Evolutionary conservation across 768 basidiomycete species (phyloP), one percentile per base, ranked within the genome.

Genomic region (Cystofilobasidium capitatum): DNA sequence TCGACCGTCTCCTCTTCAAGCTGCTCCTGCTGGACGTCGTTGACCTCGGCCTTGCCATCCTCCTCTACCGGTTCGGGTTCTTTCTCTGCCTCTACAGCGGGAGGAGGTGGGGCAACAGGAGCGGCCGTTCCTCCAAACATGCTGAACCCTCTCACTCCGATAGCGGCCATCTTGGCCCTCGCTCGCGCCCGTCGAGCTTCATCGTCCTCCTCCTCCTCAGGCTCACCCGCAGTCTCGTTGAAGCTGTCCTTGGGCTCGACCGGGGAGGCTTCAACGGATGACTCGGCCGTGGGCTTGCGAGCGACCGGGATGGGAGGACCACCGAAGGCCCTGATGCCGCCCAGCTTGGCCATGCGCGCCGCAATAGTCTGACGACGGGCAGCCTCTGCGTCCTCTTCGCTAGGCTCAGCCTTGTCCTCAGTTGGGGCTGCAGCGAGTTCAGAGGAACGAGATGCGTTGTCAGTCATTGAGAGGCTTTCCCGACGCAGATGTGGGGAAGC

Each of bases 321-420:
- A 17, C 68, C 63, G 39, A 69, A 69, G 22, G 63, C 39, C 12
- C 68, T 22, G 44, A 94, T 86, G 3, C 88, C 89, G 20, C 92
- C 90, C 0, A 96, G 80, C 73, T 85, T 89, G 0, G 91, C 91
- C 91, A 96, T 93, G n/a, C 92, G 83, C 66, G 94, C 91, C 0
- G 91, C 90, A 42, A 96, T 88, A 1, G 88, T 88, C 36, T 81
- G 81, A 29, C 85, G 82, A 58, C 86, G 81, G 2, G 76, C 70
- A 14, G 80, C 81, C 12, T 75, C 77, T 29, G 83, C 81, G 65
- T 83, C 73, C 31, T 59, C 72, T 5, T 72, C 75, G 13, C 71
- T 73, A 13, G 76, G 74, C 0, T 73, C 73, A 17, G 55, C 55
- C 37, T 69, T 71, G 4, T 68, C 65, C 57, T 68, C 60, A 72